A percentile compares a stretch with the other conserved stretches of the same genome.
These are phyloP conservation scores for Rehmannia glutinosa DNA, from an alignment of 257 asterid genomes.

Conservation along the genomic window DNA sequence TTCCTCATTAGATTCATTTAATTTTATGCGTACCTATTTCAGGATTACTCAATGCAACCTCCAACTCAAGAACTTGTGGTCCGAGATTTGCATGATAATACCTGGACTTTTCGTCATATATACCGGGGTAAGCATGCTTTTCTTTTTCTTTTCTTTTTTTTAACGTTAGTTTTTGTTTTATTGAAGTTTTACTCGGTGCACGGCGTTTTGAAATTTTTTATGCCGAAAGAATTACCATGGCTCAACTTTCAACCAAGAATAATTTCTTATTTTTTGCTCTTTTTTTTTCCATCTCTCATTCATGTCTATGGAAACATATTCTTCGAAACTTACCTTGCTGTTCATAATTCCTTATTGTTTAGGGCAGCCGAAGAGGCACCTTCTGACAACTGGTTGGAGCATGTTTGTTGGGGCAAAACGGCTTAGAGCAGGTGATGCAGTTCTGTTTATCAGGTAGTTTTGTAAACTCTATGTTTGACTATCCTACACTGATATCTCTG, in stretches of 20 bases:
- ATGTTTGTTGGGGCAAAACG: slow-evolving; percentile 96
- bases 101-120: slow-evolving; percentile 96
- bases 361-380: slow-evolving; percentile 98
- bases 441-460: slow-evolving; percentile 81
- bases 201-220: too few species aligned
- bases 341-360: slow-evolving; percentile 17
- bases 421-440: slow-evolving; percentile 91
- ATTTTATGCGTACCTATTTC: not conserved
- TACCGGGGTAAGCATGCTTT: slow-evolving; percentile 62
- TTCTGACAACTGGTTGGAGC: slow-evolving; percentile 97
- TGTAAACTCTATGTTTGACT: not conserved
- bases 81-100: slow-evolving; percentile 83
- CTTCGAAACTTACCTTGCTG: not conserved
- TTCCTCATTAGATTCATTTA: not conserved
- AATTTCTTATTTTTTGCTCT: not conserved
- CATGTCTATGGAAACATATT: not conserved
- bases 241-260: not conserved
- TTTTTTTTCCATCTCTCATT: not conserved
- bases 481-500: too few species aligned
- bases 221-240: too few species aligned
- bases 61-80: slow-evolving; percentile 95
- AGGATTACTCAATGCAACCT: slow-evolving; percentile 97
- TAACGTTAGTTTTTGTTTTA: too few species aligned
- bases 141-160: not conserved
- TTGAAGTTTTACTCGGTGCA: too few species aligned